A percentile compares a stretch with the other conserved stretches of the same genome.
Conservation (phyloP, 2,329 filamentous ascomycete species). For the Tolypocladium pustulatum region DNA sequence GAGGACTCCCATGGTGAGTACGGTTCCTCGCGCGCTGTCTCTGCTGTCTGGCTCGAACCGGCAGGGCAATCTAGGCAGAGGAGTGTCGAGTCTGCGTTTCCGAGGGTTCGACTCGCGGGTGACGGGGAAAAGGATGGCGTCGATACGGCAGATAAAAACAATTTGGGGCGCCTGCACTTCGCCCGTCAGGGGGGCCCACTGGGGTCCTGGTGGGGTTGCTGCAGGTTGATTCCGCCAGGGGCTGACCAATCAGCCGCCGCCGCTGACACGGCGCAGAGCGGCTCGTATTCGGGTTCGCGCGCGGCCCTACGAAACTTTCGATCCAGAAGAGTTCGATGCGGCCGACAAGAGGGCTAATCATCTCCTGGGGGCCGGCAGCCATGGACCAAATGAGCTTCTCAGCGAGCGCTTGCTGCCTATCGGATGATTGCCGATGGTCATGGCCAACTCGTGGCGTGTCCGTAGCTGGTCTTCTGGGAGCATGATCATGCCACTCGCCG, state of each 20-base stretch:
- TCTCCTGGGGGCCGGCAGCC: not conserved
- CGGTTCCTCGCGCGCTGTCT: not conserved
- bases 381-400: not conserved
- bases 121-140: not conserved
- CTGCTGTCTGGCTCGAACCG: not conserved
- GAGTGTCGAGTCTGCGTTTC: not conserved
- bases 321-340: not conserved
- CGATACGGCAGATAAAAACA: not conserved
- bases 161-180: not conserved
- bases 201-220: not conserved
- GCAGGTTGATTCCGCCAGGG: not conserved
- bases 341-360: not conserved
- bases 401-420: not conserved
- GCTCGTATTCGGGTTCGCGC: slow-evolving; percentile 1
- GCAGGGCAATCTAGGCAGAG: not conserved
- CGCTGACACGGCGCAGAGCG: not conserved
- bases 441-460: not conserved
- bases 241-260: not conserved
- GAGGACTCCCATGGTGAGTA: slow-evolving; percentile 41
- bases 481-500: not conserved
- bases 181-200: not conserved
- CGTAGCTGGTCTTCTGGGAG: not conserved
- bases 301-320: not conserved
- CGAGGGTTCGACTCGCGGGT: not conserved
- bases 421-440: not conserved